Percentiles rank a stretch among this genome's conserved stretches.
These are phyloP conservation scores for Trypanosoma lewisi DNA, from an alignment of 208 protist genomes.

Conservation along the genomic window DNA sequence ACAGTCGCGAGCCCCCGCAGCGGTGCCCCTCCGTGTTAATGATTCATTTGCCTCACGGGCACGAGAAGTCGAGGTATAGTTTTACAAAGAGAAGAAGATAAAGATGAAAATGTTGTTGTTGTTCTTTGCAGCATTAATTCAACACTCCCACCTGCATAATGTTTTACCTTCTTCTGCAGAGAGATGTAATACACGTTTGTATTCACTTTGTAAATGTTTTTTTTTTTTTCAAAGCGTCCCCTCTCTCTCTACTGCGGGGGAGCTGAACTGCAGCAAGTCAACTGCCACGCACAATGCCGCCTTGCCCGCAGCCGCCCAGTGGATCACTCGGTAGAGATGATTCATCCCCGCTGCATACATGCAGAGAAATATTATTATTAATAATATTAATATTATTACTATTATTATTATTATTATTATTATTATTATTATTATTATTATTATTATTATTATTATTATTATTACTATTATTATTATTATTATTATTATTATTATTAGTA, in stretches of 20 bases:
- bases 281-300: conserved; percentile 29
- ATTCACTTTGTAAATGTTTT: conserved; percentile 19
- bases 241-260: conserved; percentile 18
- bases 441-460: no score
- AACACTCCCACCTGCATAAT: conserved; percentile 26
- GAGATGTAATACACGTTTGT: conserved; percentile 19
- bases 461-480: no score
- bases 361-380: neutral
- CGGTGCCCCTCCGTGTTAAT: conserved; percentile 7
- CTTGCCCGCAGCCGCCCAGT: conserved; percentile 29
- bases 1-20: conserved; percentile 19
- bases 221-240: conserved; percentile 24
- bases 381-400: neutral
- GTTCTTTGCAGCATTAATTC: conserved; percentile 15
- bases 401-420: neutral
- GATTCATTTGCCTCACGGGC: no score
- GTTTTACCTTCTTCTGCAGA: conserved; percentile 11
- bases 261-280: conserved; percentile 28
- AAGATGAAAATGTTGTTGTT: no score
- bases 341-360: neutral
- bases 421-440: neutral
- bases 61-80: conserved; percentile 19
- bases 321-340: conserved; percentile 14
- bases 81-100: neutral
- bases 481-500: no score